A percentile compares a stretch with the other conserved stretches of the same genome.
These are phyloP conservation scores for Erodium moschatum DNA, from an alignment of 441 rosid species.

Conservation along the genomic window DNA sequence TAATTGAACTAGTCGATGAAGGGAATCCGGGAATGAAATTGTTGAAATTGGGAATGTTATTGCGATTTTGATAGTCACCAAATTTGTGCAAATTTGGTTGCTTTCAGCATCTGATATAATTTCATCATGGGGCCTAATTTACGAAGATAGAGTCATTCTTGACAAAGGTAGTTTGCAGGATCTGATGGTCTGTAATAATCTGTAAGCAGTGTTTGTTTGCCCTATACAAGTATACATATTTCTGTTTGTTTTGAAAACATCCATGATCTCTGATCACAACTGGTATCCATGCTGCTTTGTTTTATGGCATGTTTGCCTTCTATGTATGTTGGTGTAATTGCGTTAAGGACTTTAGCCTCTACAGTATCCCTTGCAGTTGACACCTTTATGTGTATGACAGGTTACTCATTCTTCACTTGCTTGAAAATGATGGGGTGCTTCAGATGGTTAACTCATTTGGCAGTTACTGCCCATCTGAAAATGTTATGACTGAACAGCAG, in stretches of 20 bases:
- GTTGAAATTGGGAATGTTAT: neutral
- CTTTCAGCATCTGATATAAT: neutral
- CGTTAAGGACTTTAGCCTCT: neutral
- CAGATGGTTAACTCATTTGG: constrained; percentile 49
- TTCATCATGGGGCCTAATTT: neutral
- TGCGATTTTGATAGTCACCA: neutral
- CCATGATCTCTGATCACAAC: neutral
- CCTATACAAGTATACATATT: constrained; percentile 1
- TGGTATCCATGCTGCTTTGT: neutral
- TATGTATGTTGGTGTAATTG: neutral
- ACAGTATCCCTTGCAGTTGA: neutral
- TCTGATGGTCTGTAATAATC: neutral
- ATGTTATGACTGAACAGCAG: constrained; percentile 26
- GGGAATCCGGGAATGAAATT: neutral
- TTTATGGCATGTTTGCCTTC: constrained; percentile 1
- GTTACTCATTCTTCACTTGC: constrained; percentile 60
- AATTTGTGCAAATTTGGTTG: neutral
- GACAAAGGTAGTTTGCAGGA: neutral
- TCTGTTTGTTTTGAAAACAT: neutral
- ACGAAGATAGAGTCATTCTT: neutral
- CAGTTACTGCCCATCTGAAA: constrained; percentile 24
- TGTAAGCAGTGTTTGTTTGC: neutral
- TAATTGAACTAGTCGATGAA: neutral
- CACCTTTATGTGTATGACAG: constrained; percentile 34
- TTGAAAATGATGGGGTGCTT: constrained; percentile 63